phyloP scores from a whole-genome alignment of 2,329 filamentous ascomycete species.

The Polychaeton citri region DNA sequence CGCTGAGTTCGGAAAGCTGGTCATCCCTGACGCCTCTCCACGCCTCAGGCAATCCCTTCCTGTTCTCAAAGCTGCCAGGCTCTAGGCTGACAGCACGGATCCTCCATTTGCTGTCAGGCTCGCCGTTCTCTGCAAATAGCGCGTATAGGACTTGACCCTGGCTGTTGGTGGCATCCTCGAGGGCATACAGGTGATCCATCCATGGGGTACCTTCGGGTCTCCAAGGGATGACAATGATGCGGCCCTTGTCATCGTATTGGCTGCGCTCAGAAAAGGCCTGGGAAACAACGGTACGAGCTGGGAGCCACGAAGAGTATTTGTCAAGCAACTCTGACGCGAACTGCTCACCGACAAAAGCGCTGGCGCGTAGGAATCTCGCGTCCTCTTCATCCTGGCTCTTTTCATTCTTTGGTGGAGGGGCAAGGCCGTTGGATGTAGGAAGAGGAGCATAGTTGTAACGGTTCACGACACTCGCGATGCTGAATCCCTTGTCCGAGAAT shows the following conservation, averaged over 20 bases:
- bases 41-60: conserved; percentile 76
- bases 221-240: conserved; percentile 59
- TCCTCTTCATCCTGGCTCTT: conserved; percentile 61
- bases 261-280: conserved; percentile 58
- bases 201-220: conserved; percentile 67
- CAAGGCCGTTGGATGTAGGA: conserved; percentile 9
- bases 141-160: conserved; percentile 61
- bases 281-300: conserved; percentile 67
- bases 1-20: conserved; percentile 60
- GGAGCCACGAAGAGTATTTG: conserved; percentile 67
- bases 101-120: conserved; percentile 72
- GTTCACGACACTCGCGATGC: conserved; percentile 78
- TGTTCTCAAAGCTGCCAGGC: conserved; percentile 78
- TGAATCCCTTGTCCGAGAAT: conserved; percentile 73
- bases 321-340: conserved; percentile 72
- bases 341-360: conserved; percentile 72
- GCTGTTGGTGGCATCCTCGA: conserved; percentile 50
- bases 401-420: conserved; percentile 16
- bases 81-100: conserved; percentile 81
- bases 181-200: conserved; percentile 88
- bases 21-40: conserved; percentile 89
- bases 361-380: conserved; percentile 62
- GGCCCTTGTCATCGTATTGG: conserved; percentile 58
- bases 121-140: conserved; percentile 73
- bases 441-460: conserved; percentile 54